These are phyloP conservation scores for Wickerhamiella sergipiensis DNA, from an alignment of 805 yeast genomes.

Conservation along the genomic window DNA sequence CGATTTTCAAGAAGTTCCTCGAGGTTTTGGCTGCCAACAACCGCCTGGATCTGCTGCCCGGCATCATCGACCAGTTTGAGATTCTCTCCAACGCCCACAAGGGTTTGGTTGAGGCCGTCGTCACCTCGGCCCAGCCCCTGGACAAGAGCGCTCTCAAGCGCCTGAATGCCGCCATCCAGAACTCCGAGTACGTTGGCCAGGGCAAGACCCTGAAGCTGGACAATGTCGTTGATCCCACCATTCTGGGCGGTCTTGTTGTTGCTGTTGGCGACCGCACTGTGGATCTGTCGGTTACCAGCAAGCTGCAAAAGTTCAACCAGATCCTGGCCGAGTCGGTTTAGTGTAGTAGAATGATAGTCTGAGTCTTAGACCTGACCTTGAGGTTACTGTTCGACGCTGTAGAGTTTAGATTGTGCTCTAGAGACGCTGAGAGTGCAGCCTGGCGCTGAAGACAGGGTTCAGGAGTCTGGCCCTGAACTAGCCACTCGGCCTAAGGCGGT, in stretches of 20 bases:
- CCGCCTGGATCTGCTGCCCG: constrained; percentile 60
- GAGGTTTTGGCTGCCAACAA: constrained; percentile 84
- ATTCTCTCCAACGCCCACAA: constrained; percentile 75
- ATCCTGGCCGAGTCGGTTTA: constrained; percentile 76
- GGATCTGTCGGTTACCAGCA: constrained; percentile 76
- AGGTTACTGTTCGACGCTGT: no score
- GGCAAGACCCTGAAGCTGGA: constrained; percentile 76
- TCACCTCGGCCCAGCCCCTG: constrained; percentile 73
- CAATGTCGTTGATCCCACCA: constrained; percentile 76
- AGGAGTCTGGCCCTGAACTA: no score
- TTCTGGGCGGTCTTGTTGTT: constrained; percentile 89
- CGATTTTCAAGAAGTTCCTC: constrained; percentile 66
- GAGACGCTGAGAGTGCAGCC: no score
- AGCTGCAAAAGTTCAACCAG: constrained; percentile 80
- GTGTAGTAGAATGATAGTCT: constrained; percentile 14
- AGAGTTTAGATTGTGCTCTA: no score
- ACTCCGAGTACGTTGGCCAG: constrained; percentile 67
- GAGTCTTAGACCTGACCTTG: no score
- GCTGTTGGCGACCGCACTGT: constrained; percentile 96
- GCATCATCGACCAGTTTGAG: constrained; percentile 57
- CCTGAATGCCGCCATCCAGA: constrained; percentile 63
- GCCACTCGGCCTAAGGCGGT: no score
- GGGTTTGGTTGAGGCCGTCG: constrained; percentile 86
- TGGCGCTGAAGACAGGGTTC: no score
- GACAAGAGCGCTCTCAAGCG: constrained; percentile 68